A percentile compares a stretch with the other conserved stretches of the same genome.
Evolutionary conservation across 768 basidiomycete species (phyloP).

Genomic region (Harrya chromipes): DNA sequence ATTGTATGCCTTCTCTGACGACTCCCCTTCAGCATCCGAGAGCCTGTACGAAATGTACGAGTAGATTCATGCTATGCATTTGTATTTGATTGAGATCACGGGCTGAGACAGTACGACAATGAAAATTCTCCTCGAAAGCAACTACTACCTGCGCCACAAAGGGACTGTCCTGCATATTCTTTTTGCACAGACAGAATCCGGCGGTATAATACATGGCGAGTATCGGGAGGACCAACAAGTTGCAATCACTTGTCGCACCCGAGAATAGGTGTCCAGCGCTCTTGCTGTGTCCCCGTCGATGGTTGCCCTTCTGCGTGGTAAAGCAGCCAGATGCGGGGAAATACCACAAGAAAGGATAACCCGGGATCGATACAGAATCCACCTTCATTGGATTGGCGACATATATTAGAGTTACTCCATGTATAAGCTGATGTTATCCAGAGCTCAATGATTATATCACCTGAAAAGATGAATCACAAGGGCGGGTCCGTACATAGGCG

Average conservation of each 20-base stretch:
- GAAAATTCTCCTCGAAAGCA: not conserved
- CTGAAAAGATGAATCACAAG: too few relatives aligned
- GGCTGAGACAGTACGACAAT: not conserved
- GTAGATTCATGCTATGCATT: not conserved
- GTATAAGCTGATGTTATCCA: too few relatives aligned
- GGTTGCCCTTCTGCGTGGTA: too few relatives aligned
- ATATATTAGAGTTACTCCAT: too few relatives aligned
- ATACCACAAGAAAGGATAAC: not conserved
- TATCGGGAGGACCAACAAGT: not conserved
- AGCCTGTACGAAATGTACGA: too few relatives aligned
- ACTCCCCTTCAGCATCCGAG: not conserved
- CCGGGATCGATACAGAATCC: too few relatives aligned
- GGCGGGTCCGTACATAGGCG: too few relatives aligned
- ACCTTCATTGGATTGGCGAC: too few relatives aligned
- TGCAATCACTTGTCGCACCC: not conserved
- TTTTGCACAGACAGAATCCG: not conserved
- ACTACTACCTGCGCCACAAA: not conserved
- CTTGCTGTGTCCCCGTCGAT: too few relatives aligned
- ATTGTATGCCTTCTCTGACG: not conserved
- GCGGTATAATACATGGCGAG: not conserved
- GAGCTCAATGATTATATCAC: too few relatives aligned
- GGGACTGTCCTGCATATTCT: not conserved
- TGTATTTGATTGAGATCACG: conserved; percentile 1
- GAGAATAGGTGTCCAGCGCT: not conserved
- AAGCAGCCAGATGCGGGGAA: not conserved